phyloP scores from a whole-genome alignment of 495 filamentous ascomycete genomes.

The Penicillium egyptiacum region DNA sequence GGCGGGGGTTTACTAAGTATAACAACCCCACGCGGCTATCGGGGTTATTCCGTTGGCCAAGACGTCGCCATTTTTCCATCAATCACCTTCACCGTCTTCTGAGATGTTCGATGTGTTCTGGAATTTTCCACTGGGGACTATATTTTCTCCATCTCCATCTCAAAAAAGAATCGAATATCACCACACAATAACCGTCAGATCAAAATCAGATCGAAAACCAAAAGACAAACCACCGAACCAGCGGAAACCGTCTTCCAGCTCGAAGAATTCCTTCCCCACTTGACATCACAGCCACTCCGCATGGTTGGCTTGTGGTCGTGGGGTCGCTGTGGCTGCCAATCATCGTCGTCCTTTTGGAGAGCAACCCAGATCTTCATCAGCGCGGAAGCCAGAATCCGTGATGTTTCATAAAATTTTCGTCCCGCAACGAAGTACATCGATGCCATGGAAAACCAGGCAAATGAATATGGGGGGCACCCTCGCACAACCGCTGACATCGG shows the following conservation, averaged over 20 bases:
- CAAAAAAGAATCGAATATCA: background rate
- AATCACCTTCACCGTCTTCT: slow-evolving; percentile 20
- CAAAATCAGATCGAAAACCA: background rate
- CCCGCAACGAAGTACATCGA: background rate
- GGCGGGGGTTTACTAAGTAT: slow-evolving; percentile 15
- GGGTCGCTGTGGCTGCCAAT: background rate
- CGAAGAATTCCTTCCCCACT: background rate
- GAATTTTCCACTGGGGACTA: background rate
- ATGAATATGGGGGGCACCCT: slow-evolving; percentile 12
- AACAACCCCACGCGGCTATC: slow-evolving; percentile 18
- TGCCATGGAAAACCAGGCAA: slow-evolving; percentile 25
- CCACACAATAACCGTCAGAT: slow-evolving; percentile 1
- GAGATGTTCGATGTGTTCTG: background rate
- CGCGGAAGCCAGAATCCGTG: slow-evolving; percentile 34
- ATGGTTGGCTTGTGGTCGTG: background rate
- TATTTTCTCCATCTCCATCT: background rate
- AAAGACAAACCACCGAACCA: background rate
- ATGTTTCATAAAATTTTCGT: slow-evolving; percentile 17
- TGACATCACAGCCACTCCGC: slow-evolving; percentile 29
- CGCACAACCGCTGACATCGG: slow-evolving; percentile 16
- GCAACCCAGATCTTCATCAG: slow-evolving; percentile 6
- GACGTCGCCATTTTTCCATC: slow-evolving; percentile 24
- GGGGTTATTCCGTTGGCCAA: slow-evolving; percentile 13
- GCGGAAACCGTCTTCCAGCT: slow-evolving; percentile 41
- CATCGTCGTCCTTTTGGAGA: background rate